Conservation (phyloP, 2,329 filamentous ascomycete genomes). For the Emericellopsis atlantica region DNA sequence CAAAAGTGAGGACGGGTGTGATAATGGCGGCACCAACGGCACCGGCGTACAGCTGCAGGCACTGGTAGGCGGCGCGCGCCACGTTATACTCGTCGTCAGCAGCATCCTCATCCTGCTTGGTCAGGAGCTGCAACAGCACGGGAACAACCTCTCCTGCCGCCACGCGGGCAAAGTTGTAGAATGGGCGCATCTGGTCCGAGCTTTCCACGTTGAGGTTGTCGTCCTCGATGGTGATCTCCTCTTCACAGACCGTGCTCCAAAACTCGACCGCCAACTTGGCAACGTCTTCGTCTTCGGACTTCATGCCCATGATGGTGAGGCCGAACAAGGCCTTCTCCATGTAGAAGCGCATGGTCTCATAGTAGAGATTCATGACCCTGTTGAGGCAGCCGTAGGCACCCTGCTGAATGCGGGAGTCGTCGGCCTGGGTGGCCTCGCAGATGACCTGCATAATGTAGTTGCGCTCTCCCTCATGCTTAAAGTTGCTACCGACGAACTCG, state of each 20-base stretch:
- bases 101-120: slow-evolving; percentile 96
- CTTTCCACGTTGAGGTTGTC: slow-evolving; percentile 73
- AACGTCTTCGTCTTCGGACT: slow-evolving; percentile 93
- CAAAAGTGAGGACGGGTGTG: slow-evolving; percentile 75
- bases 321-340: slow-evolving; percentile 99
- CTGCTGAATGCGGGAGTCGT: slow-evolving; percentile 84
- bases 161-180: slow-evolving; percentile 91
- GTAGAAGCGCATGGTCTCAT: slow-evolving; percentile 99
- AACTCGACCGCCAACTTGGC: slow-evolving; percentile 97
- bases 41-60: slow-evolving; percentile 88
- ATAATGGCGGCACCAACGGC: slow-evolving; percentile 79
- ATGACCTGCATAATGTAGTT: slow-evolving; percentile 99
- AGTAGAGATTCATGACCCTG: slow-evolving; percentile 97
- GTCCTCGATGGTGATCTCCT: slow-evolving; percentile 95
- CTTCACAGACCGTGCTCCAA: slow-evolving; percentile 99
- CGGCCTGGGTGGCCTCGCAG: slow-evolving; percentile 93
- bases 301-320: slow-evolving; percentile 96
- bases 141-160: slow-evolving; percentile 91
- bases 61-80: slow-evolving; percentile 90
- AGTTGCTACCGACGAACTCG: slow-evolving; percentile 96
- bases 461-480: slow-evolving; percentile 96
- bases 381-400: slow-evolving; percentile 95
- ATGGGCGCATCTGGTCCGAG: slow-evolving; percentile 73
- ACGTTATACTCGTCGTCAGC: slow-evolving; percentile 96
- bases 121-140: slow-evolving; percentile 75